These are phyloP conservation scores for Yamadazyma diddensiae DNA, from an alignment of 1,139 yeast species.

Conservation along the genomic window DNA sequence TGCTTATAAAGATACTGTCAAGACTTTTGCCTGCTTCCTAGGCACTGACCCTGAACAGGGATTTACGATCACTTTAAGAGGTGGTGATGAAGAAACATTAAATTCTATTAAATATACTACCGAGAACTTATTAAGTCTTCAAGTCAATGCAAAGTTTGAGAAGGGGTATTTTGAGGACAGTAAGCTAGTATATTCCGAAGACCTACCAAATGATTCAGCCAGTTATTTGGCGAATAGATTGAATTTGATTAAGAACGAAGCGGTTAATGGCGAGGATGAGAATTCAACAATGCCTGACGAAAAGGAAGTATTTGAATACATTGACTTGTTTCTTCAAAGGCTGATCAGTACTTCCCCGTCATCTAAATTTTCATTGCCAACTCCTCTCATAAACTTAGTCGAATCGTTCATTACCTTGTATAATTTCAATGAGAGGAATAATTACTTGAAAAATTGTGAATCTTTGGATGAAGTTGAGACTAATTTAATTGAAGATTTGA, in stretches of 20 bases:
- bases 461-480: conserved; percentile 21
- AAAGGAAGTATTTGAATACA: conserved; percentile 42
- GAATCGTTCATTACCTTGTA: conserved; percentile 48
- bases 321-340: conserved; percentile 48
- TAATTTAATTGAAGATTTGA: conserved; percentile 25
- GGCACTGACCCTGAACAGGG: conserved; percentile 79
- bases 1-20: conserved; percentile 51
- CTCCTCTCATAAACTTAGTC: conserved; percentile 54
- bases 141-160: conserved; percentile 77
- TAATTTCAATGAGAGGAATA: conserved; percentile 26
- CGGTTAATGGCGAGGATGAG: conserved; percentile 4
- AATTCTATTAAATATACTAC: conserved; percentile 72
- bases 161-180: conserved; percentile 78
- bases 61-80: conserved; percentile 78
- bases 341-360: conserved; percentile 74
- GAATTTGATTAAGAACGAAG: conserved; percentile 14
- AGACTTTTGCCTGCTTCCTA: conserved; percentile 71
- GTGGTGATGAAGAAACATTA: conserved; percentile 60
- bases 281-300: conserved; percentile 23
- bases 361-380: conserved; percentile 66
- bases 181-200: conserved; percentile 30
- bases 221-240: conserved; percentile 6
- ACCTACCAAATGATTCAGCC: conserved; percentile 13
- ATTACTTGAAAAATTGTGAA: conserved; percentile 21
- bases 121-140: conserved; percentile 75